Evolutionary conservation across 129 eudicot species (phyloP), one percentile per base, ranked within the genome.

Genomic region (Solidago caesia): DNA sequence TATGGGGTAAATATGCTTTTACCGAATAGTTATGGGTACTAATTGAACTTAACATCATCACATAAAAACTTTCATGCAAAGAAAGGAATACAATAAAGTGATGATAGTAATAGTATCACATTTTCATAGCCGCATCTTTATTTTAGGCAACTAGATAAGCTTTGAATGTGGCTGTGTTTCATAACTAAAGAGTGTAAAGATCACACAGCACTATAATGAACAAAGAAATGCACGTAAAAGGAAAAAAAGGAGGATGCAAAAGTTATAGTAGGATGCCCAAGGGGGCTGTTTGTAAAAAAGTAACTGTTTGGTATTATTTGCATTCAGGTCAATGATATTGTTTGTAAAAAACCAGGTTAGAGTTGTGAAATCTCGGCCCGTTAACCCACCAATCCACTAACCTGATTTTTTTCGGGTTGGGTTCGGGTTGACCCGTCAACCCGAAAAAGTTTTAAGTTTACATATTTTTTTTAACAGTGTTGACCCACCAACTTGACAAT

Each of bases 91-190:
- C 44, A 10, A 13, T 58, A 65, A 62, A 75, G 72, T 65, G 79
- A 52, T 64, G 72, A 51, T 51, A 49, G 58, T 44, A 61, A 27
- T 77, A 70, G 59, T 49, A 63, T 62, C 77, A 71, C 70, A 58
- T 72, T 44, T 73, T 66, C 44, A 65, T 33, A 39, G 51, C 39
- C 42, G 78, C 83, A 79, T 79, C 83, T 72, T 64, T 72, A 21
- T 33, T 67, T 79, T 72, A 79, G 79, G 78, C 63, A 79, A 78
- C 69, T 55, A 44, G 45, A 56, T 57, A 55, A 44, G 68, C 55
- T 79, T 79, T 79, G 79, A 61, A 70, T 77, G 76, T 70, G 62
- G 77, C 3, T 65, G 77, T 79, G 74, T 74, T 65, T 72, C 46
- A 70, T 6, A 78, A 64, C 41, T 62, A n/a, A 70, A 78, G 55